These are phyloP conservation scores for Rhytidhysteron rufulum DNA, from an alignment of 2,329 filamentous ascomycete genomes.

Conservation along the genomic window DNA sequence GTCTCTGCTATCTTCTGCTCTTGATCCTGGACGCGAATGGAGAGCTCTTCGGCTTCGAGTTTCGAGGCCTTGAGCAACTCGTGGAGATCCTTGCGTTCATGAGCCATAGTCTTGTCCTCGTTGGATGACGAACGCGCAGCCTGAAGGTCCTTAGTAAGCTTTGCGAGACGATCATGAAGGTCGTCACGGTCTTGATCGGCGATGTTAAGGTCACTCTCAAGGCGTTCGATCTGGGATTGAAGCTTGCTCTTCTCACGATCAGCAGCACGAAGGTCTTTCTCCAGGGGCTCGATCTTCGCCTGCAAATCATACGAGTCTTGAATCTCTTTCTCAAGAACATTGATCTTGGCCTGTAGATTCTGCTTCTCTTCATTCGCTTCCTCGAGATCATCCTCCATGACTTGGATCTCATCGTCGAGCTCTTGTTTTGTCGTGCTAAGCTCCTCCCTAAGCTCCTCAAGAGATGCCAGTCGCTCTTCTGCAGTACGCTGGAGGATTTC, in stretches of 20 bases:
- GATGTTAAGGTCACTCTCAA: constrained; percentile 35
- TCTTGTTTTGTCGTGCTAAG: constrained; percentile 42
- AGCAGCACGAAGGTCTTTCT: constrained; percentile 28
- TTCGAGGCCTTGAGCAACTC: constrained; percentile 60
- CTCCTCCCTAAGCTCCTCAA: constrained; percentile 50
- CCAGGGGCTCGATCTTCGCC: constrained; percentile 43
- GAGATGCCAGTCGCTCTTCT: constrained; percentile 37
- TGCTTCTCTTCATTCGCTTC: constrained; percentile 48
- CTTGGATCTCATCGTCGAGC: constrained; percentile 54
- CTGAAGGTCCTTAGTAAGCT: constrained; percentile 56
- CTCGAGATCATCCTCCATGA: constrained; percentile 42
- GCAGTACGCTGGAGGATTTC: constrained; percentile 30
- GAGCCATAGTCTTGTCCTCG: constrained; percentile 42
- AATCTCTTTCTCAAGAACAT: constrained; percentile 28
- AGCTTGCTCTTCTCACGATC: constrained; percentile 36
- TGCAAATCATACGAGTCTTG: constrained; percentile 45
- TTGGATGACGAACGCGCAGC: constrained; percentile 49
- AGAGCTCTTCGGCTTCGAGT: constrained; percentile 56
- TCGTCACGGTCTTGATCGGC: constrained; percentile 27
- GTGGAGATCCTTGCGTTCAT: constrained; percentile 59
- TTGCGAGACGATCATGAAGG: constrained; percentile 53
- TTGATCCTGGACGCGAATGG: constrained; percentile 19
- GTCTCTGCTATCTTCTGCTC: constrained; percentile 13
- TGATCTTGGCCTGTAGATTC: constrained; percentile 57
- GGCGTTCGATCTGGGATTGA: constrained; percentile 26